These are phyloP conservation scores for Aureobasidium mangrovei DNA, from an alignment of 2,329 filamentous ascomycete species.

Conservation along the genomic window DNA sequence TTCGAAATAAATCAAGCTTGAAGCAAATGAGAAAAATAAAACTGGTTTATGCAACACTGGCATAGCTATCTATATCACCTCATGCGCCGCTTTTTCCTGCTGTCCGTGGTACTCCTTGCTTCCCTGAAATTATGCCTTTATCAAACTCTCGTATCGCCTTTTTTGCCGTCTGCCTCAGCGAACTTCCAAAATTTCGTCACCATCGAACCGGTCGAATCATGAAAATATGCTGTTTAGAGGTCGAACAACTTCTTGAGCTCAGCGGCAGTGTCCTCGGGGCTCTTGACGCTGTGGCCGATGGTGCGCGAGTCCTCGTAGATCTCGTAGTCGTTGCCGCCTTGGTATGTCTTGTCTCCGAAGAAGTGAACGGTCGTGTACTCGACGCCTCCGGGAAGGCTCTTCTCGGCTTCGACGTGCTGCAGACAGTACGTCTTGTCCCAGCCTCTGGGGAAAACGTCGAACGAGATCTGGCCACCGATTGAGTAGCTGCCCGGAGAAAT, in stretches of 20 bases:
- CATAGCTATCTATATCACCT: neutral
- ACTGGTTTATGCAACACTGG: neutral
- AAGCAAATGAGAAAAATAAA: neutral
- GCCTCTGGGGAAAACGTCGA: conserved; percentile 91
- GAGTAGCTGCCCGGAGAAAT: conserved; percentile 54
- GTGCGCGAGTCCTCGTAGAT: conserved; percentile 78
- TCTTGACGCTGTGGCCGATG: conserved; percentile 73
- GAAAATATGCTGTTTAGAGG: conserved; percentile 18
- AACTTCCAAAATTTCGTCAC: neutral
- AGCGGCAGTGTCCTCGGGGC: conserved; percentile 72
- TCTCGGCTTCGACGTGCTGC: conserved; percentile 74
- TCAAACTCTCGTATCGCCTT: neutral
- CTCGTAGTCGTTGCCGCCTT: conserved; percentile 92
- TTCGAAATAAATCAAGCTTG: neutral
- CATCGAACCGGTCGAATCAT: conserved; percentile 11
- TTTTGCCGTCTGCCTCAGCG: no score
- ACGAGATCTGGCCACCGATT: conserved; percentile 95
- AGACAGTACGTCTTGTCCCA: conserved; percentile 99
- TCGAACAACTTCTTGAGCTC: conserved; percentile 72
- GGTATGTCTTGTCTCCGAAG: conserved; percentile 91
- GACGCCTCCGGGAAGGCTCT: conserved; percentile 54
- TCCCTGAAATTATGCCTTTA: neutral
- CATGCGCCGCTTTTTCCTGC: neutral
- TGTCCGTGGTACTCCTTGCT: conserved; percentile 7
- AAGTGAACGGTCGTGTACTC: conserved; percentile 87